Evolutionary conservation across 2,329 filamentous ascomycete genomes (phyloP).

Genomic region (Colletotrichum somersetense): DNA sequence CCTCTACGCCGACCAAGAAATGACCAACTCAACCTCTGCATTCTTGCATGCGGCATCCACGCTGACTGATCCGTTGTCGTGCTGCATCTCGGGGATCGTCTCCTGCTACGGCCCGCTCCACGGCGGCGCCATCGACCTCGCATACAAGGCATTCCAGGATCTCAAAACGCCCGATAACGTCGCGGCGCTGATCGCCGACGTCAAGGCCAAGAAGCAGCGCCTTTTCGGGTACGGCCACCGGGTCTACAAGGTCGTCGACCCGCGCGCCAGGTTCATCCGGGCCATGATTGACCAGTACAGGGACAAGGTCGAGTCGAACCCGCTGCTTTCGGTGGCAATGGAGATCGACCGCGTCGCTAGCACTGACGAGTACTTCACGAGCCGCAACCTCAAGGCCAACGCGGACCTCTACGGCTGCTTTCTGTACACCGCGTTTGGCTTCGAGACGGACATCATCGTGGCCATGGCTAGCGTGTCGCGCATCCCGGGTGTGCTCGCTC

Average conservation of each 20-base stretch:
- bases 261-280: conserved; percentile 50
- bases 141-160: conserved; percentile 56
- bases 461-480: conserved; percentile 47
- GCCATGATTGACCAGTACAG: conserved; percentile 45
- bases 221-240: conserved; percentile 60
- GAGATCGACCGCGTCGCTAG: conserved; percentile 54
- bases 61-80: conserved; percentile 58
- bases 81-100: conserved; percentile 51
- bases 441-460: conserved; percentile 46
- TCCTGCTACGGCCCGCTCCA: conserved; percentile 51
- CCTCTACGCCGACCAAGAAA: conserved; percentile 62
- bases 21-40: conserved; percentile 62
- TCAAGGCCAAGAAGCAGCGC: conserved; percentile 56
- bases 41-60: conserved; percentile 61
- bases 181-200: conserved; percentile 53
- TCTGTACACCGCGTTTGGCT: conserved; percentile 53
- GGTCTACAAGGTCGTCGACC: conserved; percentile 53
- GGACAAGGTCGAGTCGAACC: conserved; percentile 45
- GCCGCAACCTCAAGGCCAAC: conserved; percentile 55
- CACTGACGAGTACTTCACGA: conserved; percentile 53
- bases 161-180: conserved; percentile 55
- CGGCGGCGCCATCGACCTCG: conserved; percentile 62
- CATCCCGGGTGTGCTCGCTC: conserved; percentile 47
- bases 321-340: conserved; percentile 52
- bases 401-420: conserved; percentile 60